Base-by-base conservation (phyloP, 2,329 filamentous ascomycete species). In the Akanthomyces uredinophilus region DNA sequence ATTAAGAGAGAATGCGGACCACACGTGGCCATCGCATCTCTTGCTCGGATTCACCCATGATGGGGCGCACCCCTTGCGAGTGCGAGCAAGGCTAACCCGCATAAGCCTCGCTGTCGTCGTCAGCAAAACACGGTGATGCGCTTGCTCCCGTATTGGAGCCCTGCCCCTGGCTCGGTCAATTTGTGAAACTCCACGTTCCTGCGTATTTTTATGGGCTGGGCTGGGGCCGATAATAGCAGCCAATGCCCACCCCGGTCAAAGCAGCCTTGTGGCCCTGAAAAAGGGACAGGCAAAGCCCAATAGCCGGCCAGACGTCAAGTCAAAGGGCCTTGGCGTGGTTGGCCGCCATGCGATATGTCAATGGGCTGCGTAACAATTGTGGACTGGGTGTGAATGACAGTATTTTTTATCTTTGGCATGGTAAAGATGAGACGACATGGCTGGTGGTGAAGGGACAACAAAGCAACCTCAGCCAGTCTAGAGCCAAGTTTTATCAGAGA, bases 11-110 rank as follows among this genome's bases (percentile, higher is more conserved):
- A n/a, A 6, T 7, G 43, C 18, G n/a, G 6, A 5, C n/a, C 11
- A 35, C 32, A 57, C 54, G 54, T n/a, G 54, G 54, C 54, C 54
- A 43, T 47, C 43, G 55, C 27, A 58, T 58, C 29, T n/a, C 32
- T 27, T 29, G 52, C 52, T 58, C 55, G 55, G 55, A 58, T 58
- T 58, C 55, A 4, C 7, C 41, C 55, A 41, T 37, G 2, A 29
- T 6, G 27, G 27, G 27, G 27, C 27, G 27, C 27, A 35, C 7
- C 32, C 32, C 32, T 10, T 35, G 7, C 10, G 11, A 35, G 10
- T 35, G 32, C 32, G 32, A 35, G 32, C 32, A 11, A 35, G 32
- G 10, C 5, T 32, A 32, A 32, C 29, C 29, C 29, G 29, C 32
- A 35, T 41, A 3, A 54, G 46, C 46, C 46, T 49, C 46, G 16